These are phyloP conservation scores for Jackrogersella minutella DNA, from an alignment of 495 filamentous ascomycete genomes.

Conservation along the genomic window DNA sequence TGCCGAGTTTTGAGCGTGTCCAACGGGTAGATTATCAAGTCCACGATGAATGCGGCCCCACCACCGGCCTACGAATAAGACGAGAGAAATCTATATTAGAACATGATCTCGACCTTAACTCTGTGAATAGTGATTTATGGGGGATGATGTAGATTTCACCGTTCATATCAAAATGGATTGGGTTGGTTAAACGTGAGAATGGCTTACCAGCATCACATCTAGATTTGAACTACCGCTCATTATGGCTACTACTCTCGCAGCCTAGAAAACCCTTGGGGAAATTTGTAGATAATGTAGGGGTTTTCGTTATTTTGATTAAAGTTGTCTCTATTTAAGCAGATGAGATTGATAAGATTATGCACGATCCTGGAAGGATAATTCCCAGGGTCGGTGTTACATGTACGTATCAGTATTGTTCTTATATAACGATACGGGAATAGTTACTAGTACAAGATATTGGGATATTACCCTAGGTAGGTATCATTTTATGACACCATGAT, in stretches of 20 bases:
- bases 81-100: conserved; percentile 13
- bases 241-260: conserved; percentile 8
- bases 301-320: neutral
- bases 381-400: too few species aligned
- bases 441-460: too few species aligned
- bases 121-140: neutral
- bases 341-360: conserved; percentile 43
- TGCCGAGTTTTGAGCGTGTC: conserved; percentile 88
- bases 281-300: conserved; percentile 5
- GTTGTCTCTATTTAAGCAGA: conserved; percentile 6
- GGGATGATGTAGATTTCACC: too few species aligned
- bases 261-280: conserved; percentile 2
- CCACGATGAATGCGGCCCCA: conserved; percentile 79
- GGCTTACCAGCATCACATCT: conserved; percentile 51
- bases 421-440: too few species aligned
- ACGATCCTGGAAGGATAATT: too few species aligned
- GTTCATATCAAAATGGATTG: neutral
- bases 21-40: conserved; percentile 81
- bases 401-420: too few species aligned
- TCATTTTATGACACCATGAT: too few species aligned
- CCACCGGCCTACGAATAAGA: conserved; percentile 71
- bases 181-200: neutral
- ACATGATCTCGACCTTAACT: neutral
- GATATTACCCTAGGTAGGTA: neutral
- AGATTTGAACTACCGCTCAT: conserved; percentile 46